phyloP scores from a whole-genome alignment of 371 early-diverging fungal genomes.

The Zopfochytrium polystomum region DNA sequence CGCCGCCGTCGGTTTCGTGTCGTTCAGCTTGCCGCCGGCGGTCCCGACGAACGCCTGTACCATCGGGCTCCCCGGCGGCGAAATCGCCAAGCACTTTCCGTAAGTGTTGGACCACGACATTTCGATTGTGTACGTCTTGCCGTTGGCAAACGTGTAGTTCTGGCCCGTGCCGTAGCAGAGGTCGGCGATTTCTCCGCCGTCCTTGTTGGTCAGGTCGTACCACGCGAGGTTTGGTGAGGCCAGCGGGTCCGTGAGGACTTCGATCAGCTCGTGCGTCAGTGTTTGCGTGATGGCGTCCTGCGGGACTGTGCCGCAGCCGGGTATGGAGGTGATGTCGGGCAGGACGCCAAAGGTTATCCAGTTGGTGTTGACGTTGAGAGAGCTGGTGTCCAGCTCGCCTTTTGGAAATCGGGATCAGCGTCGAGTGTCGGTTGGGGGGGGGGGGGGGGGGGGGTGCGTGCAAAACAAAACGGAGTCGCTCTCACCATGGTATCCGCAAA shows the following conservation, averaged over 20 bases:
- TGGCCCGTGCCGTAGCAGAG: slow-evolving; percentile 16
- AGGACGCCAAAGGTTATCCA: slow-evolving; percentile 1
- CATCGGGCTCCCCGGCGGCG: too few relatives aligned
- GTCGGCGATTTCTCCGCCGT: slow-evolving; percentile 26
- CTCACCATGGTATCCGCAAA: too few relatives aligned
- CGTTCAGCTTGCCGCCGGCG: too few relatives aligned
- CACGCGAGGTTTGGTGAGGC: slow-evolving; percentile 26
- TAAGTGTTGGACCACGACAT: not conserved
- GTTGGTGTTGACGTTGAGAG: not conserved
- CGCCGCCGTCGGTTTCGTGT: too few relatives aligned
- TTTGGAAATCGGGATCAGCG: not conserved
- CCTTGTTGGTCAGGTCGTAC: slow-evolving; percentile 15
- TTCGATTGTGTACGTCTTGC: slow-evolving; percentile 7
- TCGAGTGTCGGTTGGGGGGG: too few relatives aligned
- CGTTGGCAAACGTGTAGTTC: not conserved
- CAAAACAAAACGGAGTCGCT: too few relatives aligned
- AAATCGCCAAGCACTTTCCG: slow-evolving; percentile 7
- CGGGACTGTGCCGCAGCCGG: slow-evolving; percentile 4
- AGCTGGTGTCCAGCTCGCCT: slow-evolving; percentile 3
- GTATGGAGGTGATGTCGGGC: slow-evolving; percentile 1
- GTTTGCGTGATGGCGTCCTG: too few relatives aligned
- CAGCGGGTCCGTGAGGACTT: slow-evolving; percentile 21
- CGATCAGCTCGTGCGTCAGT: slow-evolving; percentile 32
- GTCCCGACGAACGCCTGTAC: too few relatives aligned
- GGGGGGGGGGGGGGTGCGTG: too few relatives aligned